Conservation (phyloP, 192 early-diverging fungal species). For the Glomus cerebriforme region DNA sequence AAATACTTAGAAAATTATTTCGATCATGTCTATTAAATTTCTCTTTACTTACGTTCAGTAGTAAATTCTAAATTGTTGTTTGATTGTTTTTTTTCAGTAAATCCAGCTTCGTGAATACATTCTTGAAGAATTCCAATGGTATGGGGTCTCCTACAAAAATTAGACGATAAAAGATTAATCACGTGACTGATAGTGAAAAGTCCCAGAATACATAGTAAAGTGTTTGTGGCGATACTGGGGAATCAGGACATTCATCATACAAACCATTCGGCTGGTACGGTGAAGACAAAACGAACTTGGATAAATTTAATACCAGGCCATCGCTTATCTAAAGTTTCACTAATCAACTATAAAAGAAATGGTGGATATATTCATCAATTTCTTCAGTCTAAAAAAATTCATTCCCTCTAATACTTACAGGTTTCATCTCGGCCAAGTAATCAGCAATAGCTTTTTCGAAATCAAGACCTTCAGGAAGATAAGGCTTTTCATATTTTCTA, state of each 20-base stretch:
- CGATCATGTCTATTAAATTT: neutral
- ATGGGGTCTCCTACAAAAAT: neutral
- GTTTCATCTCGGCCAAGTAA: conserved; percentile 1
- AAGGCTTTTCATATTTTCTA: neutral
- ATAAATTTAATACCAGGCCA: conserved; percentile 6
- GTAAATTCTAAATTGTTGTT: conserved; percentile 19
- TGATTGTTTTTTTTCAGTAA: neutral
- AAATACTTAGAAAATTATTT: neutral
- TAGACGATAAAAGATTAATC: no score
- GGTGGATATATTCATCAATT: neutral
- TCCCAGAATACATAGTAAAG: no score
- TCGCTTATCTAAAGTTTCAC: neutral
- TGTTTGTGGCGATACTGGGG: no score
- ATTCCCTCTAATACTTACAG: neutral
- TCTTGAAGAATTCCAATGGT: conserved; percentile 13
- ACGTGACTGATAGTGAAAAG: no score
- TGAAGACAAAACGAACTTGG: conserved; percentile 4
- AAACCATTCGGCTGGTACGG: conserved; percentile 15
- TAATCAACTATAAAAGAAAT: neutral
- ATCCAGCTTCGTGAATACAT: neutral
- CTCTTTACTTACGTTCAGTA: conserved; percentile 6
- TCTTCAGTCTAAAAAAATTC: neutral
- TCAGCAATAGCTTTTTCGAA: conserved; percentile 11
- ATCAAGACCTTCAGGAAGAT: neutral
- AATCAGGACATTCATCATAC: no score